Percentiles rank a stretch among this genome's conserved stretches.
These are phyloP conservation scores for Emmonsiellopsis sp. DNA, from an alignment of 2,329 filamentous ascomycete genomes.

Conservation along the genomic window DNA sequence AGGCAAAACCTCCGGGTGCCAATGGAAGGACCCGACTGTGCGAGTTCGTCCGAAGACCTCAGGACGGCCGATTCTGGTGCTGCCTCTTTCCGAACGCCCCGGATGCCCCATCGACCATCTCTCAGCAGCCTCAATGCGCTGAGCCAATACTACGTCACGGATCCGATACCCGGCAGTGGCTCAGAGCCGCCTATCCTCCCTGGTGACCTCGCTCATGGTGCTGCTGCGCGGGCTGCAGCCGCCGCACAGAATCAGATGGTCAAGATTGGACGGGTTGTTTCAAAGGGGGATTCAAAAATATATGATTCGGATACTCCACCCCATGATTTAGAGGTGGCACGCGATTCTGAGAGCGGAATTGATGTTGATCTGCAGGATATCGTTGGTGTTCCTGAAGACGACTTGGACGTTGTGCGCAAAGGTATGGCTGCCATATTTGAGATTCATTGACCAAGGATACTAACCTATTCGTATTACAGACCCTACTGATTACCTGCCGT, in stretches of 20 bases:
- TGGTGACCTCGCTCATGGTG: conserved; percentile 31
- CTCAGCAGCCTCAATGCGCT: conserved; percentile 27
- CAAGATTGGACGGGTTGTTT: conserved; percentile 18
- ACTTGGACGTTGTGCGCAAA: conserved; percentile 29
- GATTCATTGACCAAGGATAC: neutral
- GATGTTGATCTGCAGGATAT: conserved; percentile 36
- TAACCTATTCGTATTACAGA: conserved; percentile 31
- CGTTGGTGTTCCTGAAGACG: conserved; percentile 25
- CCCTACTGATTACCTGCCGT: conserved; percentile 46
- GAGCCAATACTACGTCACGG: conserved; percentile 20
- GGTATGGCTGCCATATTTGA: conserved; percentile 17
- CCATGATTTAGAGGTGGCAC: conserved; percentile 20
- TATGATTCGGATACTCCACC: conserved; percentile 9
- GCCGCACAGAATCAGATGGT: conserved; percentile 41
- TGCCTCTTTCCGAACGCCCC: conserved; percentile 19
- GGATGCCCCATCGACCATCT: conserved; percentile 28
- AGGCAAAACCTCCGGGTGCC: conserved; percentile 4
- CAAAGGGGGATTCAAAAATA: conserved; percentile 20
- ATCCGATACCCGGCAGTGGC: conserved; percentile 29
- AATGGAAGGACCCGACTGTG: neutral
- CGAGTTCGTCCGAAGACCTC: conserved; percentile 6
- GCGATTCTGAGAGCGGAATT: conserved; percentile 42
- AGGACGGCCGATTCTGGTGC: conserved; percentile 15
- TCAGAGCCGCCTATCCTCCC: conserved; percentile 32
- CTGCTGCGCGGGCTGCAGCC: conserved; percentile 39